These are phyloP conservation scores for Globisporangium echinulatum DNA, from an alignment of 352 stramenopile species.

Conservation along the genomic window DNA sequence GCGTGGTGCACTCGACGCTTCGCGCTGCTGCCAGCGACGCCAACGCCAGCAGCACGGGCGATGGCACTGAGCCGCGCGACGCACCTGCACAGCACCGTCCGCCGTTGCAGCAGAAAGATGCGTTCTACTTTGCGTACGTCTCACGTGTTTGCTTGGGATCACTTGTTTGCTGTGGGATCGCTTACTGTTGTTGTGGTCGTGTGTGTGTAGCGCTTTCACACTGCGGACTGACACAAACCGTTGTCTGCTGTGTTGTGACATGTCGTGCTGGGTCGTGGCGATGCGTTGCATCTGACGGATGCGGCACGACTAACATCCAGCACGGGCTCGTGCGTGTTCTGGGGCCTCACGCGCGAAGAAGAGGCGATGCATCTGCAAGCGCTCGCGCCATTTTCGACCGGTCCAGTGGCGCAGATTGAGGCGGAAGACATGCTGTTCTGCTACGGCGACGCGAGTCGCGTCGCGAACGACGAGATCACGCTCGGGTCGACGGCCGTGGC, in stretches of 20 bases:
- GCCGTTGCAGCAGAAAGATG: conserved; percentile 40
- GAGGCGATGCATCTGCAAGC: conserved; percentile 41
- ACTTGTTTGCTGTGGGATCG: too few relatives aligned
- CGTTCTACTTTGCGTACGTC: conserved; percentile 62
- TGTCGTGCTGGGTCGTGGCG: neutral
- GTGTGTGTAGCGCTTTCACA: neutral
- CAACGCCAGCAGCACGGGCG: conserved; percentile 6
- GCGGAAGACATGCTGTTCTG: conserved; percentile 60
- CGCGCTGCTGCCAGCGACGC: neutral
- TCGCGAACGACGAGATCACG: conserved; percentile 78
- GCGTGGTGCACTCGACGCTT: conserved; percentile 52
- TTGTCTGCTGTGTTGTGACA: neutral
- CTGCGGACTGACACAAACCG: neutral
- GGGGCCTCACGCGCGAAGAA: conserved; percentile 55
- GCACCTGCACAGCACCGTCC: neutral
- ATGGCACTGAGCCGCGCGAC: neutral
- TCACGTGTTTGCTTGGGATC: neutral
- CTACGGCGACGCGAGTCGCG: conserved; percentile 41
- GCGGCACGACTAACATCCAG: conserved; percentile 13
- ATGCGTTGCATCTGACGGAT: too few relatives aligned
- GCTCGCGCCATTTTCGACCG: conserved; percentile 41
- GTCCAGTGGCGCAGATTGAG: conserved; percentile 39
- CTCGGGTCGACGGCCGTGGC: conserved; percentile 58
- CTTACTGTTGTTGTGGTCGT: neutral
- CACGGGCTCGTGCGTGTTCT: conserved; percentile 68